A percentile compares a stretch with the other conserved stretches of the same genome.
phyloP scores from a whole-genome alignment of 176 grass and related monocot species.

The Pontederia paniculata region DNA sequence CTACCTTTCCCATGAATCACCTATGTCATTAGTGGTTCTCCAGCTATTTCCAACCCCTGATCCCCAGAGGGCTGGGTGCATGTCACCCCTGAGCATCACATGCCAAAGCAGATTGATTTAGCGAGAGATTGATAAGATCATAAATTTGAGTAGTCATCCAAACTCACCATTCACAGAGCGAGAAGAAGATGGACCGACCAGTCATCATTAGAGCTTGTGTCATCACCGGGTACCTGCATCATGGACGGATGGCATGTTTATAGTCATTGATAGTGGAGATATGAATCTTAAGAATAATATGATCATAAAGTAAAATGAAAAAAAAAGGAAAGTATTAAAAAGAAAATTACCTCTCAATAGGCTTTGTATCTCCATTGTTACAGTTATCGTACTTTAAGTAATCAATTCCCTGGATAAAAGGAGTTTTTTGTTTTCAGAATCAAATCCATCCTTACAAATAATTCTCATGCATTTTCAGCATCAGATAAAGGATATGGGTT shows the following conservation, averaged over 20 bases:
- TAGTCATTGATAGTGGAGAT: background rate
- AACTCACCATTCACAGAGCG: conserved; percentile 70
- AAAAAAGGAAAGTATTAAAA: background rate
- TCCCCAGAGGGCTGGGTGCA: conserved; percentile 84
- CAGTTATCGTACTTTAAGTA: conserved; percentile 98
- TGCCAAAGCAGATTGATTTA: background rate
- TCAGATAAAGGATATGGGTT: too few species aligned
- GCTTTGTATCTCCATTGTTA: conserved; percentile 65
- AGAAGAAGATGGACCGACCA: conserved; percentile 55
- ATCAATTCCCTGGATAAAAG: conserved; percentile 49
- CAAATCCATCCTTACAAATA: background rate
- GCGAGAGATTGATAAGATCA: background rate
- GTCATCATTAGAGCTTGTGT: conserved; percentile 60
- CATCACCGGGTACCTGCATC: conserved; percentile 70
- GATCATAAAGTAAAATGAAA: background rate
- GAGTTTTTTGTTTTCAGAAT: conserved; percentile 3
- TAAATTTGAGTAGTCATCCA: background rate
- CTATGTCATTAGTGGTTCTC: conserved; percentile 79
- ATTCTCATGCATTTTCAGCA: too few species aligned
- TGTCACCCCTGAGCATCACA: conserved; percentile 56
- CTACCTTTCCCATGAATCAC: conserved; percentile 72
- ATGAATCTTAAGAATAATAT: too few species aligned
- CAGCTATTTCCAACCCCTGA: conserved; percentile 71
- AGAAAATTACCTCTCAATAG: conserved; percentile 38
- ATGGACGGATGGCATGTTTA: background rate